Evolutionary conservation across 345 rosid species (phyloP), one percentile per base, ranked within the genome.

Genomic region (Hibiscus syriacus): DNA sequence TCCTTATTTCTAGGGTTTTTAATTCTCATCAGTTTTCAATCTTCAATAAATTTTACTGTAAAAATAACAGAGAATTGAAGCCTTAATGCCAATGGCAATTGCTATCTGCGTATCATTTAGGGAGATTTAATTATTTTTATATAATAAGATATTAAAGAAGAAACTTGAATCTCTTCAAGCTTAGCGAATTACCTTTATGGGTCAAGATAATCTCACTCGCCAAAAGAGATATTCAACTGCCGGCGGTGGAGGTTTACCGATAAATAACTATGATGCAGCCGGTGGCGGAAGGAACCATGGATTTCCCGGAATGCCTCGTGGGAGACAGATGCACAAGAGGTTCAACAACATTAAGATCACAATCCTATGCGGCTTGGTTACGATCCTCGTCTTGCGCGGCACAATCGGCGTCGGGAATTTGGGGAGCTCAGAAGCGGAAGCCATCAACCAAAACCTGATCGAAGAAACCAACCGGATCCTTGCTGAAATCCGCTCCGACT

Each of bases 281-380:
- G 85, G 80, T 73, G 85, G 83, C 36, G 74, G 83, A 3, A 79
- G 80, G 8, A 78, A 72, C 55, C 74, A 78, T 4, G 61, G 74
- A 0, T 69, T 66, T 3, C 64, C 75, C 25, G 52, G 56, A 2
- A 66, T 84, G 63, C 80, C 90, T 2, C 91, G 97, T n/a, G 96
- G 97, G 9, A 81, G 90, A 77, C 91, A 86, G 95, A 90, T 88
- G 80, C 81, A 86, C 67, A 92, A 87, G 80, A 92, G 92, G 12
- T 90, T 92, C 82, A 88, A 86, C 77, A 90, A 85, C 84, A 80
- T 88, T 55, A 92, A 90, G 80, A 92, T 92, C 86, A 92, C 97
- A 0, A 83, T 92, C 71, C 95, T 90, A 25, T 92, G 98, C 60
- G 92, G 98, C 58, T 88, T 92, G 78, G 95, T 92, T 43, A 90